phyloP scores from a whole-genome alignment of 345 rosid genomes.

The Cardamine resedifolia region DNA sequence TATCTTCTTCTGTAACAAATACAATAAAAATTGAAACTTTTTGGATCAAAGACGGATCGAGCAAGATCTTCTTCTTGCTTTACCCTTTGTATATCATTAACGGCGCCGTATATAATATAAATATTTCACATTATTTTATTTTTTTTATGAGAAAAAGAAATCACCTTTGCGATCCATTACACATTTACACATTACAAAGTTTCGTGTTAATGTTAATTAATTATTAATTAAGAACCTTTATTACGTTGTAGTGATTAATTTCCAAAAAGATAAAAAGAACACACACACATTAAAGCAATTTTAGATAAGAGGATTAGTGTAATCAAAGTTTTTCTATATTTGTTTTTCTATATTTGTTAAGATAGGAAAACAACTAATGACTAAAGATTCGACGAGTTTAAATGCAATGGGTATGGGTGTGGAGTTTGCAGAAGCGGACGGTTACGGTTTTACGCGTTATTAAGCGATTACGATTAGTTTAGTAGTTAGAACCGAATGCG shows the following conservation, averaged over 20 bases:
- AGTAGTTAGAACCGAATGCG: too few species aligned
- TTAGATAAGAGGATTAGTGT: not conserved
- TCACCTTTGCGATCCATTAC: not conserved
- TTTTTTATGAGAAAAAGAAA: not conserved
- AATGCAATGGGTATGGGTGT: too few species aligned
- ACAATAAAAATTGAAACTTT: not conserved
- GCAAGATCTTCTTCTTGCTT: not conserved
- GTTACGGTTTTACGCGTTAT: too few species aligned
- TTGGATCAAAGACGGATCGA: not conserved
- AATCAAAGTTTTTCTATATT: too few species aligned
- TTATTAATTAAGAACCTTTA: not conserved
- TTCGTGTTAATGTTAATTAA: not conserved
- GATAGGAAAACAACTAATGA: not conserved
- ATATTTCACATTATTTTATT: not conserved
- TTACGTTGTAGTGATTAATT: not conserved
- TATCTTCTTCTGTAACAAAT: not conserved
- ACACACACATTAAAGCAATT: not conserved
- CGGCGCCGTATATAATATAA: not conserved
- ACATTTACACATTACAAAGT: not conserved
- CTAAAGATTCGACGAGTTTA: too few species aligned
- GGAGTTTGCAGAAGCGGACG: too few species aligned
- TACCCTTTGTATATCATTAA: not conserved
- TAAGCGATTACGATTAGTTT: too few species aligned
- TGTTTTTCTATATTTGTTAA: not conserved
- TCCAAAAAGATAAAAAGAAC: not conserved